phyloP scores from a whole-genome alignment of 345 rosid species.

The Hirschfeldia incana region DNA sequence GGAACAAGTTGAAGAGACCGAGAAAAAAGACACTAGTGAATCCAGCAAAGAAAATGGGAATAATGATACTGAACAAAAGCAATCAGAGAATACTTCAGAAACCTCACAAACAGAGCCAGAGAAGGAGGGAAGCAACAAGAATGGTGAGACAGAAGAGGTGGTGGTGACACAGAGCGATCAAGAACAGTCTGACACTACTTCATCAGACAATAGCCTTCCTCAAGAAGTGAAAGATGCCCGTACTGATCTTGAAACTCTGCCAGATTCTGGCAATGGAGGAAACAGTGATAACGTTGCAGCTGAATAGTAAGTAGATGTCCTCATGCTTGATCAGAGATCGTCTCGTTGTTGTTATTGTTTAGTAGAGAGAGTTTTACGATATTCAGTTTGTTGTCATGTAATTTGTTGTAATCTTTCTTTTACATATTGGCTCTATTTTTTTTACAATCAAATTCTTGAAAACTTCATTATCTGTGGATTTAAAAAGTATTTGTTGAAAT shows the following conservation, averaged over 20 bases:
- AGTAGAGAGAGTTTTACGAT: constrained; percentile 23
- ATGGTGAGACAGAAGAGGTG: constrained; percentile 38
- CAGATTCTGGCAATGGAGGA: constrained; percentile 49
- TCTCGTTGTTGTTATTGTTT: constrained; percentile 18
- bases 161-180: constrained; percentile 39
- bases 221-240: constrained; percentile 58
- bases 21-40: constrained; percentile 27
- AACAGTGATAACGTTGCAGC: constrained; percentile 45
- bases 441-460: background rate
- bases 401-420: constrained; percentile 29
- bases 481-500: too few relatives aligned
- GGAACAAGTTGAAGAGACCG: constrained; percentile 33
- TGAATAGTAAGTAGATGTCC: constrained; percentile 43
- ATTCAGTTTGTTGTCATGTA: constrained; percentile 25
- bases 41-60: constrained; percentile 10
- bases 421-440: background rate
- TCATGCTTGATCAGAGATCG: background rate
- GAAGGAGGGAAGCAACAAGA: constrained; percentile 39
- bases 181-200: constrained; percentile 31
- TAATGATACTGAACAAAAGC: constrained; percentile 12
- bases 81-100: constrained; percentile 20
- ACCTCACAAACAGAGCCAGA: constrained; percentile 29
- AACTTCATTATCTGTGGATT: background rate
- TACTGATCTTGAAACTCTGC: constrained; percentile 63
- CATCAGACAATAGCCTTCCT: constrained; percentile 36